Conservation (phyloP, 2,329 filamentous ascomycete genomes). For the Zalaria obscura region DNA sequence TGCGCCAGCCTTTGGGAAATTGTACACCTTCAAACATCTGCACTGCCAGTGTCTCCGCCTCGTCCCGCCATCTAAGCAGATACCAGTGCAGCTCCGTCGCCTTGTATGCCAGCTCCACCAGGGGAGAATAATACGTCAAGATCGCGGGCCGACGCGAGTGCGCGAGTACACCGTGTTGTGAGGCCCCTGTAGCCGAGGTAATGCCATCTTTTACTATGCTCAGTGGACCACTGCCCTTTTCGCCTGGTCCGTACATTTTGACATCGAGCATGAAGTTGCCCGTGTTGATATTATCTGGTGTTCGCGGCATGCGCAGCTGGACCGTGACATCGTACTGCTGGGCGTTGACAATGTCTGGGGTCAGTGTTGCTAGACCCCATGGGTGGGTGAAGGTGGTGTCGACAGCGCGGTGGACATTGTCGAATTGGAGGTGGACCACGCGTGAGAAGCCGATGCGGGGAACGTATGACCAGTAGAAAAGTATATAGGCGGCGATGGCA, state of each 20-base stretch:
- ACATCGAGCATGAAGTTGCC: conserved; percentile 95
- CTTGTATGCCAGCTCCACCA: conserved; percentile 48
- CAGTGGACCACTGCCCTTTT: conserved; percentile 1
- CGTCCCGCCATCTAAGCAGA: conserved; percentile 48
- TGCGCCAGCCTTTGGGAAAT: conserved; percentile 43
- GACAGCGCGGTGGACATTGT: conserved; percentile 24
- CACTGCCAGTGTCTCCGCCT: conserved; percentile 50
- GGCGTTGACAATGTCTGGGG: conserved; percentile 44
- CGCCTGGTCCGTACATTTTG: conserved; percentile 40
- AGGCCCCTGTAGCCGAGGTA: conserved; percentile 5
- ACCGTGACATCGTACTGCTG: conserved; percentile 80
- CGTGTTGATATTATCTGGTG: conserved; percentile 55
- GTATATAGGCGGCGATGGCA: conserved; percentile 45
- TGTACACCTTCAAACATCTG: conserved; percentile 59
- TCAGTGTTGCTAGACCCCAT: conserved; percentile 36
- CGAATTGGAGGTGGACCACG: conserved; percentile 53
- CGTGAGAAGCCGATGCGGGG: conserved; percentile 49
- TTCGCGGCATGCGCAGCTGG: conserved; percentile 62
- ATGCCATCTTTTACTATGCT: conserved; percentile 6
- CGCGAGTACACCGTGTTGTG: conserved; percentile 18
- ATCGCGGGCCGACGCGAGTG: conserved; percentile 59
- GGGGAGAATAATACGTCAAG: conserved; percentile 61
- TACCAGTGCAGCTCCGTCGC: conserved; percentile 54
- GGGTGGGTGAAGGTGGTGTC: conserved; percentile 13
- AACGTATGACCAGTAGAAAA: conserved; percentile 57